These are phyloP conservation scores for Asterionellopsis glacialis DNA, from an alignment of 108 stramenopile genomes.

Conservation along the genomic window DNA sequence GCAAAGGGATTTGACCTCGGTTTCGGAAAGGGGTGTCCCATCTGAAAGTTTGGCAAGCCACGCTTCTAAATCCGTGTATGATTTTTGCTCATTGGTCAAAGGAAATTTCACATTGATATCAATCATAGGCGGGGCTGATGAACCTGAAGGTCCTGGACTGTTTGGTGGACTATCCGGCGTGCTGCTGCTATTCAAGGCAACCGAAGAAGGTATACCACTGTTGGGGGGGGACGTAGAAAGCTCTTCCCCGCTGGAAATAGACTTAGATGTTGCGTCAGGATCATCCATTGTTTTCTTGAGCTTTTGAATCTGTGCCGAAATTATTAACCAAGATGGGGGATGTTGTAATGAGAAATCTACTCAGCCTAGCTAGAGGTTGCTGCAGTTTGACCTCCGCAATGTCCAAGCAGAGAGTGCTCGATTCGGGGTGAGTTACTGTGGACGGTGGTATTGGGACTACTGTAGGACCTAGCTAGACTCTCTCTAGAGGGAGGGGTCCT, in stretches of 20 bases:
- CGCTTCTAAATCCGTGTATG: slow-evolving; percentile 55
- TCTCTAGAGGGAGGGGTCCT: no score
- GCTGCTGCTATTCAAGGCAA: slow-evolving; percentile 2
- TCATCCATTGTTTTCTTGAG: slow-evolving; percentile 5
- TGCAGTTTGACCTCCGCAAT: no score
- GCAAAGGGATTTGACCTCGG: slow-evolving; percentile 76
- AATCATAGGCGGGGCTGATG: slow-evolving; percentile 3
- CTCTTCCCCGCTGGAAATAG: slow-evolving; percentile 23
- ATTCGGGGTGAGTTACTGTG: no score
- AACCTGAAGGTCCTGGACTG: neutral
- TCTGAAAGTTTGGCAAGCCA: slow-evolving; percentile 78
- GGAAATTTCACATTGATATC: neutral
- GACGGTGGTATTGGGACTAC: no score
- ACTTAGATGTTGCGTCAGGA: slow-evolving; percentile 31
- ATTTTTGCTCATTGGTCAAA: neutral
- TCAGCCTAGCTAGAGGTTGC: no score
- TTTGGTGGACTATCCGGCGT: neutral
- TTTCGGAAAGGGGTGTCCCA: slow-evolving; percentile 68
- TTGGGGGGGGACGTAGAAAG: neutral
- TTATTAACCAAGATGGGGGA: no score
- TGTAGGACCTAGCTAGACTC: no score
- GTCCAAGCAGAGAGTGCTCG: no score
- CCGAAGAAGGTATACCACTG: no score
- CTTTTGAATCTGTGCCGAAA: neutral
- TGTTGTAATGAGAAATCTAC: no score